Base-by-base conservation (phyloP, 257 asterid species). In the Gentiana macrophylla region DNA sequence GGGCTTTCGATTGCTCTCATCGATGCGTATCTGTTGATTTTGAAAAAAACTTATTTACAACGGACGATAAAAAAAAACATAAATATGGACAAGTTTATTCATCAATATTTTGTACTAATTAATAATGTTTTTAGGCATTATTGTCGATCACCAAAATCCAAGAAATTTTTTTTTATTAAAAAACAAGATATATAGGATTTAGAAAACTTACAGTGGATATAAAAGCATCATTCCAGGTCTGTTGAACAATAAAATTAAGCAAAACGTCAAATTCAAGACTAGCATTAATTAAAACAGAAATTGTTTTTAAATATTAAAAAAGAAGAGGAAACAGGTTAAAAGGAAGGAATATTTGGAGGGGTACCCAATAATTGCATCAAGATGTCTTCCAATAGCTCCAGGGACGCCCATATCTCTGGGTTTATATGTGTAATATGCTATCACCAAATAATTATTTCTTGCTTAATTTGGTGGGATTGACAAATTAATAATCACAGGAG, bases 171-270 rank as follows among this genome's bases (percentile, higher is more conserved):
- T 3, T 12, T 52, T 49, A 12, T 2, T 3, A 24, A 24, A 24
- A 24, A 24, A 24, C 24, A 24, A 1, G 24, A 24, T 24, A 24
- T 24, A 24, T 24, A 24, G 24, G 24, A 24, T 24, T 24, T 24
- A 24, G 50, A 45, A 8, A 13, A 68, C 94, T 91, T 77, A 91
- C 98, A 87, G 69, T 46, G 98, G 98, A 72, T 74, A 91, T 0
- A 84, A 77, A 60, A 91, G 98, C 94, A 81, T 79, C 63, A 78
- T 80, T 63, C 86, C 95, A 24, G 96, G 98, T 37, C 98, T 91
- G 86, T n/a, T 52, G 60, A 65, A 65, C 13, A 50, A 52, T 46
- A 51, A n/a, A 52, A 47, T 4, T 52, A 52, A 7, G 6, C 35
- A 52, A 68, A 13, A 7, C 10, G 24, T 60, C 41, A 45, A 53